These are phyloP conservation scores for Zizania palustris DNA, from an alignment of 202 grass and related monocot genomes.

Conservation along the genomic window DNA sequence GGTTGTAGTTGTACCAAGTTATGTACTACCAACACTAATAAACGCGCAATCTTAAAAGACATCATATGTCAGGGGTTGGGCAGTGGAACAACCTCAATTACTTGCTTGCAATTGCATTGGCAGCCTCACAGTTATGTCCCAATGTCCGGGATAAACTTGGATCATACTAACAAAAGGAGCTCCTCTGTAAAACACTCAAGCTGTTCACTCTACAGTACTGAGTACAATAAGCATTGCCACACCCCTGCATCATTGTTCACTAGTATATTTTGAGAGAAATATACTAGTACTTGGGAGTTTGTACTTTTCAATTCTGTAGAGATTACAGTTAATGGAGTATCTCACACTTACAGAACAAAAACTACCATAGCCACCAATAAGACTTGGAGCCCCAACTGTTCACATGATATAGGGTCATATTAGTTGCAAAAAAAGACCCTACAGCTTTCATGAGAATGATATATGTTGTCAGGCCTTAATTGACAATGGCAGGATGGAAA, in stretches of 20 bases:
- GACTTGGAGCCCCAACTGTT: background rate
- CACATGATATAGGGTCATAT: constrained; percentile 34
- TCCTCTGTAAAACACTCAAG: background rate
- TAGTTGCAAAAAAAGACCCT: constrained; percentile 39
- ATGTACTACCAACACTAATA: constrained; percentile 11
- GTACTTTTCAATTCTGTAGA: constrained; percentile 9
- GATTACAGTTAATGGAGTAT: constrained; percentile 11
- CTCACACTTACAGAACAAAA: constrained; percentile 9
- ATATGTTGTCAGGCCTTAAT: constrained; percentile 38
- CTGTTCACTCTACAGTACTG: background rate
- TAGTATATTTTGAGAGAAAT: background rate
- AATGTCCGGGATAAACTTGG: constrained; percentile 30
- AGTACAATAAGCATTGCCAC: background rate
- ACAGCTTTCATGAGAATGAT: constrained; percentile 46
- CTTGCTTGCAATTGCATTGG: no score
- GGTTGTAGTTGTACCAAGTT: background rate
- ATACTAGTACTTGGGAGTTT: background rate
- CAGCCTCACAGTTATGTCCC: constrained; percentile 38
- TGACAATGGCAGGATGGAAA: constrained; percentile 49
- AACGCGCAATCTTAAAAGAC: background rate
- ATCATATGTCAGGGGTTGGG: constrained; percentile 43
- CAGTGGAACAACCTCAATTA: constrained; percentile 40
- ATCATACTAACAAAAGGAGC: background rate
- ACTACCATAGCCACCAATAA: constrained; percentile 8
- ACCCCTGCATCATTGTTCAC: background rate